phyloP scores from a whole-genome alignment of 441 rosid species.

The Arabidopsis hybrid region DNA sequence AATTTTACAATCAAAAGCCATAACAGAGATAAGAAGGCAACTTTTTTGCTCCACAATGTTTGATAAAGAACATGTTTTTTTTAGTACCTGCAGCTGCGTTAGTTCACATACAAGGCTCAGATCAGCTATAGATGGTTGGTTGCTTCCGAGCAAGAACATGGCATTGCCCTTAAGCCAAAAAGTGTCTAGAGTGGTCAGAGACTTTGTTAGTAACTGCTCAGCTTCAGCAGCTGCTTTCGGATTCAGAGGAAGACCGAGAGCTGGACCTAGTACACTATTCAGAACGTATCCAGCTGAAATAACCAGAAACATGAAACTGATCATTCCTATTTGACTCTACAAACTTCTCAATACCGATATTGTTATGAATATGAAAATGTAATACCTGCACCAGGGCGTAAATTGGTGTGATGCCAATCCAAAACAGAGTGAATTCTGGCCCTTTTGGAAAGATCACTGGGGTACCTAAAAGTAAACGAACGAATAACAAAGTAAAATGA shows the following conservation, averaged over 20 bases:
- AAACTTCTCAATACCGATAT: background rate
- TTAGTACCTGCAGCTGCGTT: slow-evolving; percentile 84
- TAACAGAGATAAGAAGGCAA: slow-evolving; percentile 6
- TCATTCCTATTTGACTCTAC: background rate
- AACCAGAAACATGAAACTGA: slow-evolving; percentile 24
- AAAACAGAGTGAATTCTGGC: slow-evolving; percentile 83
- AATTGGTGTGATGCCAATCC: slow-evolving; percentile 94
- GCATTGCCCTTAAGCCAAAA: slow-evolving; percentile 83
- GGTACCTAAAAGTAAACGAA: slow-evolving; percentile 60
- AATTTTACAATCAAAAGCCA: background rate
- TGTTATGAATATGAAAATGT: background rate
- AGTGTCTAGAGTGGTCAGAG: slow-evolving; percentile 68
- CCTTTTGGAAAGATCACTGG: slow-evolving; percentile 78
- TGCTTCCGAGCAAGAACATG: slow-evolving; percentile 71
- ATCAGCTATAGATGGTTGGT: slow-evolving; percentile 89
- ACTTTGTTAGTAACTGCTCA: slow-evolving; percentile 61
- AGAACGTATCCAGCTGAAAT: slow-evolving; percentile 56
- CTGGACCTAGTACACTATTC: slow-evolving; percentile 60
- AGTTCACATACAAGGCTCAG: slow-evolving; percentile 89
- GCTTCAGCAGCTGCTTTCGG: slow-evolving; percentile 71
- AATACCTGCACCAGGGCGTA: slow-evolving; percentile 82
- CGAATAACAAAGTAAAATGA: slow-evolving; percentile 6
- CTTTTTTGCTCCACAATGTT: background rate
- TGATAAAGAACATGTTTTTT: background rate
- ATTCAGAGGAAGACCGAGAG: slow-evolving; percentile 61